phyloP scores from a whole-genome alignment of 2,329 filamentous ascomycete genomes.

The Arthroderma uncinatum region DNA sequence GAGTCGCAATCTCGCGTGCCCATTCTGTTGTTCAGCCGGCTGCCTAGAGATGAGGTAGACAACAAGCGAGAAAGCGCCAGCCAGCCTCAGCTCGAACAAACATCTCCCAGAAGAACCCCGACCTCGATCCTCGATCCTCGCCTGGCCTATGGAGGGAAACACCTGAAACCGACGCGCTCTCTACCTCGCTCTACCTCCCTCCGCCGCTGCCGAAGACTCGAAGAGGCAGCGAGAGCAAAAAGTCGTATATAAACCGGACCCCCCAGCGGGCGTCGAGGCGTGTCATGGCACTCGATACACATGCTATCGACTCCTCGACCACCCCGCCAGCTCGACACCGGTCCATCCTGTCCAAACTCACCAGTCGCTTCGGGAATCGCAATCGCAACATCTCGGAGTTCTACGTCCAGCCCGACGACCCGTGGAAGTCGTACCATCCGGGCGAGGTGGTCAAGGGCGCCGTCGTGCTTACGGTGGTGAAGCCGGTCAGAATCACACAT shows the following conservation, averaged over 20 bases:
- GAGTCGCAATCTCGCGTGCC: neutral
- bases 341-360: constrained; percentile 44
- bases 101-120: too few relatives aligned
- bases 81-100: too few relatives aligned
- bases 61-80: too few relatives aligned
- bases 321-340: constrained; percentile 32
- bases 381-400: constrained; percentile 50
- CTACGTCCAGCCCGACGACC: constrained; percentile 51
- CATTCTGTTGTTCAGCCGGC: neutral
- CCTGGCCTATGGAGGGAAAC: neutral
- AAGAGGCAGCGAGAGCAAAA: neutral
- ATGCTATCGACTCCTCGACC: constrained; percentile 23
- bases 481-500: constrained; percentile 52
- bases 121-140: too few relatives aligned
- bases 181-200: neutral
- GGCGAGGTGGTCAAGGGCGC: constrained; percentile 52
- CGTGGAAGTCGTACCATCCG: constrained; percentile 51
- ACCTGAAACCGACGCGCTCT: neutral
- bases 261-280: constrained; percentile 6
- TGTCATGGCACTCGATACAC: constrained; percentile 35
- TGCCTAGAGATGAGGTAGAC: too few relatives aligned
- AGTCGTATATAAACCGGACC: neutral
- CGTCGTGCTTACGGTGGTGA: constrained; percentile 48
- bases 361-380: constrained; percentile 42
- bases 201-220: neutral